Evolutionary conservation across 768 basidiomycete genomes (phyloP), one percentile per base, ranked within the genome.

Genomic region (Amanita rimosa): DNA sequence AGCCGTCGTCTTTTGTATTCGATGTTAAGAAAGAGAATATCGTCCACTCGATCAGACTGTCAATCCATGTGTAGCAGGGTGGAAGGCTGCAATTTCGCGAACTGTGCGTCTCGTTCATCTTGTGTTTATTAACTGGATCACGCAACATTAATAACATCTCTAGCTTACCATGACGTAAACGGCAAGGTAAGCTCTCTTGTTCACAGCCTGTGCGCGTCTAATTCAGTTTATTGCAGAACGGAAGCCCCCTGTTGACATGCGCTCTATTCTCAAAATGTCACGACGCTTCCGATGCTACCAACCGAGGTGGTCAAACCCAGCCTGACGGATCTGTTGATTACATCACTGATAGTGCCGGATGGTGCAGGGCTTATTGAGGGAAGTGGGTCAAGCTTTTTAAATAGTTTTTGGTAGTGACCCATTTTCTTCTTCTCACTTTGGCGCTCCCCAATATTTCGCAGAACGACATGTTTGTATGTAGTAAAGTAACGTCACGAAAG

Each of bases 91-190:
- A 58, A 46, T 10, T 74, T 74, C 53, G 63, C 64, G 47, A 74
- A 74, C 56, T 65, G 70, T 73, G 53, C 42, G 68, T 39, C 13
- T 19, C 41, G 49, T 29, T 13, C 45, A 31, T 10, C n/a, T 16
- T 9, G 1, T 27, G 8, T 43, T 19, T 21, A 10, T n/a, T 17
- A 24, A 14, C 27, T 27, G 33, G 35, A 10, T n/a, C 49, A 22
- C 2, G 46, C 40, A 45, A n/a, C 9, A 44, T 22, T 44, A 45
- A 31, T 42, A 26, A 29, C 38, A 4, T 6, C 37, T 6, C 7
- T 27, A 72, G 72, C 60, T 31, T 74, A 72, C 52, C 64, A 71
- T 54, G 72, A 74, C 52, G 68, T 71, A 51, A 69, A 72, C 54
- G 72, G 67, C 46, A 72, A 72, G 62, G 68, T 63, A 45, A 36